Evolutionary conservation across 1,139 yeast genomes (phyloP).

Genomic region (Meyerozyma sp.): DNA sequence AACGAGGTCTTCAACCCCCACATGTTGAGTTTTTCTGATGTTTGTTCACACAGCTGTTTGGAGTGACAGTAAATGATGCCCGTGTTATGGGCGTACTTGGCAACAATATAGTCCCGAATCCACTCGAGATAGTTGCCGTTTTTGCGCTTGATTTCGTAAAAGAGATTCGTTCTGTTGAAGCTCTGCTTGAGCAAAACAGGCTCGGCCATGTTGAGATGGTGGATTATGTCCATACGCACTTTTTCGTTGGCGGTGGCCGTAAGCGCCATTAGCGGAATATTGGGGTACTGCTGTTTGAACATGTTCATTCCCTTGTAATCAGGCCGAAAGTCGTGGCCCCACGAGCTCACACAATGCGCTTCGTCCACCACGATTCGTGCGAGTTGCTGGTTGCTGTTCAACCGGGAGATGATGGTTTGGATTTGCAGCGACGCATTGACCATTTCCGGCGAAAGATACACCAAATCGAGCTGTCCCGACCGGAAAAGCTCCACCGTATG

Average conservation of each 20-base stretch:
- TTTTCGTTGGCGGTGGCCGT: constrained; percentile 97
- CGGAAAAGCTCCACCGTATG: constrained; percentile 59
- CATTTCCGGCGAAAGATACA: constrained; percentile 95
- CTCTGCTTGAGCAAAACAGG: constrained; percentile 66
- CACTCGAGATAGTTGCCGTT: constrained; percentile 52
- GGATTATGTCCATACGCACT: constrained; percentile 81
- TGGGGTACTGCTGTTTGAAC: constrained; percentile 70
- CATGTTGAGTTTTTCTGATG: constrained; percentile 54
- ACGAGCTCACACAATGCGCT: constrained; percentile 96
- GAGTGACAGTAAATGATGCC: constrained; percentile 96
- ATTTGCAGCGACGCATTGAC: constrained; percentile 72
- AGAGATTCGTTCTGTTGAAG: constrained; percentile 84
- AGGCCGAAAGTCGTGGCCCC: constrained; percentile 99
- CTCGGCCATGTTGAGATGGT: constrained; percentile 54
- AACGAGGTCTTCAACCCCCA: constrained; percentile 65
- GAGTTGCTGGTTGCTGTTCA: constrained; percentile 51
- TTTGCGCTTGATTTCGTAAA: constrained; percentile 71
- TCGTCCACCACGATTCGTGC: constrained; percentile 95
- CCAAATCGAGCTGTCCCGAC: constrained; percentile 64
- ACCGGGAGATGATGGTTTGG: constrained; percentile 53
- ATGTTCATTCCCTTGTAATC: constrained; percentile 80
- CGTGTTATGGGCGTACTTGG: constrained; percentile 52
- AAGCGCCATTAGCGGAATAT: constrained; percentile 87
- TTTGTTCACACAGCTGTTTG: constrained; percentile 80
- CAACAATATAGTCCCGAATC: constrained; percentile 51